Evolutionary conservation across 2,329 filamentous ascomycete genomes (phyloP).

Genomic region (Fusarium proliferatum): DNA sequence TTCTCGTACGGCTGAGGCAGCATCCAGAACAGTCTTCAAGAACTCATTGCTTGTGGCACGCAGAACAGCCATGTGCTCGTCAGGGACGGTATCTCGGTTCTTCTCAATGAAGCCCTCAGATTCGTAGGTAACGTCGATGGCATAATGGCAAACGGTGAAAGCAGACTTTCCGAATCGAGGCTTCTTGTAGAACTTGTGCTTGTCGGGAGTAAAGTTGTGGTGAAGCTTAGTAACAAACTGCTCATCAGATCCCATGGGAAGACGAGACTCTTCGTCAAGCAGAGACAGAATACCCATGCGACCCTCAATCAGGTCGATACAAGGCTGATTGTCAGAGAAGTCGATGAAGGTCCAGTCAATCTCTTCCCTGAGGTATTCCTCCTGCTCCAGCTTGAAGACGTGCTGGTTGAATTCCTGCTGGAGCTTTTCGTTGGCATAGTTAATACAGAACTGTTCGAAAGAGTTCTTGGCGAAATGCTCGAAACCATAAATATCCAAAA

Average conservation of each 20-base stretch:
- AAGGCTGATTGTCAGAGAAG: constrained; percentile 98
- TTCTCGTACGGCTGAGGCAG: constrained; percentile 87
- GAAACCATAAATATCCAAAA: constrained; percentile 99
- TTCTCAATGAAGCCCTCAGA: constrained; percentile 99
- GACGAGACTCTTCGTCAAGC: constrained; percentile 93
- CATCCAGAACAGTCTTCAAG: constrained; percentile 84
- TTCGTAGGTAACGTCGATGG: constrained; percentile 97
- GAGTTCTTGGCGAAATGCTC: constrained; percentile 99
- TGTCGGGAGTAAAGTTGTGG: constrained; percentile 89
- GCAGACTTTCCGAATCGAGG: constrained; percentile 96
- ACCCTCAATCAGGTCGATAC: constrained; percentile 97
- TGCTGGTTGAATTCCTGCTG: constrained; percentile 99
- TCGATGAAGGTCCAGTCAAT: constrained; percentile 99
- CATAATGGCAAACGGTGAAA: constrained; percentile 98
- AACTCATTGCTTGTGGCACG: constrained; percentile 86
- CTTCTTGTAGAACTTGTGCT: constrained; percentile 98
- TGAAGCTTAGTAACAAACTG: constrained; percentile 97
- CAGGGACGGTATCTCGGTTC: constrained; percentile 97
- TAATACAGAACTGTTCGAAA: constrained; percentile 99
- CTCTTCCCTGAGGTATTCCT: constrained; percentile 94
- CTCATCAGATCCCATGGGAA: constrained; percentile 97
- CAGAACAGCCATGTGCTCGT: constrained; percentile 96
- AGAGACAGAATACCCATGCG: constrained; percentile 93
- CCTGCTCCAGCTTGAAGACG: constrained; percentile 98
- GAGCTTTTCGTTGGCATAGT: constrained; percentile 99